phyloP scores from a whole-genome alignment of 345 rosid species.

The Gossypium australe region DNA sequence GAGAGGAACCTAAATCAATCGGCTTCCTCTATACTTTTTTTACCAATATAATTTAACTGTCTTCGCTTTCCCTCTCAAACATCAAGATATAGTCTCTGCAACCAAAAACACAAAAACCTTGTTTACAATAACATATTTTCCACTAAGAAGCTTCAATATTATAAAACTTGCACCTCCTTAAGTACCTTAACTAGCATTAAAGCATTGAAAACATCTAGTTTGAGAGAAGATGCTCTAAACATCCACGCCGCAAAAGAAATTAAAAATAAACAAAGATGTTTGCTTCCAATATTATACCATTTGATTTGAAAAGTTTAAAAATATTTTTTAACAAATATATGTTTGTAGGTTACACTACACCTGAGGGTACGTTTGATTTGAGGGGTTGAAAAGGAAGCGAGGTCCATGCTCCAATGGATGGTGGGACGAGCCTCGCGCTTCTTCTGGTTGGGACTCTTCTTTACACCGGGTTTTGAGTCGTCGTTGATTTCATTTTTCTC shows the following conservation, averaged over 20 bases:
- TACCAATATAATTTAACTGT: conserved; percentile 78
- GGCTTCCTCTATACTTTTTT: background rate
- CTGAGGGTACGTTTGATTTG: conserved; percentile 64
- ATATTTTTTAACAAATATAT: background rate
- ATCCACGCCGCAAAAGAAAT: background rate
- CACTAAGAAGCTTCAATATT: background rate
- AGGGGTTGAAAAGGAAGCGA: conserved; percentile 60
- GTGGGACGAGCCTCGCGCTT: conserved; percentile 92
- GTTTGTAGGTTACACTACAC: conserved; percentile 16
- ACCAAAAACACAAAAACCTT: conserved; percentile 36
- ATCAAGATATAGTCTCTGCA: too few relatives aligned
- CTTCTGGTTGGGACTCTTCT: conserved; percentile 71
- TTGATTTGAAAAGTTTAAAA: background rate
- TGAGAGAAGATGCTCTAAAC: too few relatives aligned
- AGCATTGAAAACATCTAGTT: conserved; percentile 38
- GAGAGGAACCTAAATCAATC: background rate
- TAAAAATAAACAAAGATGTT: background rate
- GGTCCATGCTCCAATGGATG: conserved; percentile 73
- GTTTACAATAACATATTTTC: conserved; percentile 21
- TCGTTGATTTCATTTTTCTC: conserved; percentile 26
- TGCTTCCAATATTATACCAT: background rate
- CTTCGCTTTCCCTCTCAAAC: conserved; percentile 12
- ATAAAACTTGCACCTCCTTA: background rate
- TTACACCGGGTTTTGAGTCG: conserved; percentile 39
- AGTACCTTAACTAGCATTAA: conserved; percentile 74